Base-by-base conservation (phyloP, 495 filamentous ascomycete genomes). In the Daldinia caldariorum region DNA sequence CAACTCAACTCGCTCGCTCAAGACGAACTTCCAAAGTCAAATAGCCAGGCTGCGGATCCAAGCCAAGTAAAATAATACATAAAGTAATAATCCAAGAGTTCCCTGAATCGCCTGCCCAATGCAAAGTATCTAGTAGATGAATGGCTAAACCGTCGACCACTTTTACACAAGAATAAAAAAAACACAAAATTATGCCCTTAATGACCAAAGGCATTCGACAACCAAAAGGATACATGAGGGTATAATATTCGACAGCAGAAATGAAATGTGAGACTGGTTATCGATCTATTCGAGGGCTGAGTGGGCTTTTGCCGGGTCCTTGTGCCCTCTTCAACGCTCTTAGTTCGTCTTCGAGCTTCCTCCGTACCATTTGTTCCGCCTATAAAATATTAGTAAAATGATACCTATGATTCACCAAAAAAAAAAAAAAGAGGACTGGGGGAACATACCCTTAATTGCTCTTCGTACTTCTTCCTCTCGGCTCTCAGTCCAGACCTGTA, bases 381-480 rank as follows among this genome's bases (percentile, higher is more conserved):
- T 85, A 59, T 49, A 16, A 37, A 20, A 9, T 58, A 64, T 72
- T 62, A 72, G 67, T 45, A 16, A 34, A 66, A 35, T 14, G 35
- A 32, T 6, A 10, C 0, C 32, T 26, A 26, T 26, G 26, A 26
- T 26, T 20, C 9, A 31, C 8, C 14, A 26, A 9, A 13, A 54
- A 37, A 10, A 26, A 12, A 13, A 49, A 37, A 39, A 0, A 39
- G 0, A 3, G 38, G 0, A 6, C 2, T 34, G 7, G 31, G 29
- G 4, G 47, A 45, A 81, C 81, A 67, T 73, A 83, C 83, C 73
- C 74, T 83, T 59, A 85, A 34, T 63, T 85, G 82, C 61, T 84
- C 83, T 61, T 85, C 81, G 70, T 82, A 83, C 67, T 82, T 83
- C 80, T 79, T 83, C 73, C 83, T 78, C 74, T 85, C 83, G 66